Base-by-base conservation (phyloP, 2,329 filamentous ascomycete species). In the Trichophyton mentagrophytes region DNA sequence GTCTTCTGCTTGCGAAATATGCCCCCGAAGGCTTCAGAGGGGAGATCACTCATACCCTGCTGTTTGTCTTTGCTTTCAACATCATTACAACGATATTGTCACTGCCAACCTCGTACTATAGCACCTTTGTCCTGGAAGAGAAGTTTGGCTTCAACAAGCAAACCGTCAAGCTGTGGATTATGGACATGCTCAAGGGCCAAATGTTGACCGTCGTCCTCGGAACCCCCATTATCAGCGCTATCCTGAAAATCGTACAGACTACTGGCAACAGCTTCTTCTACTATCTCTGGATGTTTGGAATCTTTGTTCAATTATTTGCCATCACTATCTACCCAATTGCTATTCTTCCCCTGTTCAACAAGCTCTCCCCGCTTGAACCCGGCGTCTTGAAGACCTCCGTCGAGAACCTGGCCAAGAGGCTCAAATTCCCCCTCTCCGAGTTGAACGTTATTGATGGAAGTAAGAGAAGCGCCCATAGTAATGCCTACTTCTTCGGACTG, bases 141-240 rank as follows among this genome's bases (percentile, higher is more conserved):
- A 88, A 90, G 72, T 99, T 95, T 69, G 93, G 93, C 57, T 99
- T 99, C 83, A 99, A 99, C 77, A 99, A 99, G 79, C 90, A 96
- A 80, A 97, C 93, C 0, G 78, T 90, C 60, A 85, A 85, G 73
- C 80, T 97, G 33, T 99, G 92, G 80, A 72, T 96, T 59, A 88
- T 84, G 68, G 93, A 99, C 73, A 85, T 96, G 78, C 74, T 97
- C 77, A 99, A 99, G 81, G 85, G 87, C 36, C 90, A 96, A 73
- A 80, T 89, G 67, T 82, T 99, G 62, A 84, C 86, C 58, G 80
- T 95, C 66, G 85, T 84, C 56, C 82, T 99, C 62, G 87, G 89
- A 63, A 85, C 90, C 58, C 93, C 95, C 0, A 87, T 99, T 67
- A 87, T 96, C 64, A 88, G 89, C 66, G 93, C 86, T 47, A 95